phyloP scores from a whole-genome alignment of 495 filamentous ascomycete genomes.

The Recurvomyces mirabilis region DNA sequence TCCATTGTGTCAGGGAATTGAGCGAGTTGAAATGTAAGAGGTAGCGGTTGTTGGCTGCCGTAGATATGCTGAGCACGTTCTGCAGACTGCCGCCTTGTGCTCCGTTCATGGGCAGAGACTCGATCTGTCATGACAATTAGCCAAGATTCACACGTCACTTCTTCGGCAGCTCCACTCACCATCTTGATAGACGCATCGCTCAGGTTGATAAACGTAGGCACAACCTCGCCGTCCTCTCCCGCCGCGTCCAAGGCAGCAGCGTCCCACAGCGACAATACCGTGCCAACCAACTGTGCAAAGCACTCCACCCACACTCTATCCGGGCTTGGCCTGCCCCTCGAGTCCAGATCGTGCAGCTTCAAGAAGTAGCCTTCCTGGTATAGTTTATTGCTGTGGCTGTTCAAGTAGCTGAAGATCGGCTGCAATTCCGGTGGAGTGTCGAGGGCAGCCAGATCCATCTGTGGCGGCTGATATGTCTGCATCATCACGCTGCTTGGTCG shows the following conservation, averaged over 20 bases:
- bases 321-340: constrained; percentile 68
- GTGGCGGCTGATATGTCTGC: constrained; percentile 76
- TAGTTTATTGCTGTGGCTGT: constrained; percentile 89
- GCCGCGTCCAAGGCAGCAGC: constrained; percentile 84
- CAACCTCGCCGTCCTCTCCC: constrained; percentile 68
- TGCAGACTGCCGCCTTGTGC: constrained; percentile 66
- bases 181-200: constrained; percentile 96
- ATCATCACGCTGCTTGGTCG: constrained; percentile 53
- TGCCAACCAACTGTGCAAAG: constrained; percentile 92
- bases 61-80: constrained; percentile 90
- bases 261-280: constrained; percentile 92
- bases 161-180: constrained; percentile 43
- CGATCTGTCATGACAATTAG: constrained; percentile 48
- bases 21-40: constrained; percentile 91
- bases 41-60: constrained; percentile 89
- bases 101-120: constrained; percentile 72
- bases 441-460: constrained; percentile 69
- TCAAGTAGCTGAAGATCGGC: constrained; percentile 87
- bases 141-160: neutral
- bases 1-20: constrained; percentile 91
- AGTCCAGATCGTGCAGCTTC: constrained; percentile 88
- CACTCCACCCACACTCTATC: constrained; percentile 94
- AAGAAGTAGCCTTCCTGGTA: constrained; percentile 97
- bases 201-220: constrained; percentile 92
- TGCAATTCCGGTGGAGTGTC: constrained; percentile 87